A percentile compares a stretch with the other conserved stretches of the same genome.
Conservation (phyloP, 2,329 filamentous ascomycete genomes). For the Trichophyton mentagrophytes region DNA sequence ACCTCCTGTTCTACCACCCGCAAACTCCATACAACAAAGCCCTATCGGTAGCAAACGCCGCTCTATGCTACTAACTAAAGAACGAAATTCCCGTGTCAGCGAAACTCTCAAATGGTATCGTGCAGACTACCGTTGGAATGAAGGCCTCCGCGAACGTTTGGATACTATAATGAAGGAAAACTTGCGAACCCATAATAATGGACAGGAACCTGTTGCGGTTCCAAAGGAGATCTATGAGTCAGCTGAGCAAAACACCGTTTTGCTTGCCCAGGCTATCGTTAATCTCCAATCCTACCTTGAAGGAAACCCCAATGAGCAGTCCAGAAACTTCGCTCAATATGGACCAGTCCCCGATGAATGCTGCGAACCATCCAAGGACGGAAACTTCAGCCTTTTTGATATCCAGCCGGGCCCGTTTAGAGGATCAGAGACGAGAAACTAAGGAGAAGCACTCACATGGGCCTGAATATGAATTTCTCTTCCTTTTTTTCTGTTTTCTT, state of each 20-base stretch:
- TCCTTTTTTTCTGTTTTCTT: too few relatives aligned
- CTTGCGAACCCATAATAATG: background rate
- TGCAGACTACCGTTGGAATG: constrained; percentile 8
- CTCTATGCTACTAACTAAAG: background rate
- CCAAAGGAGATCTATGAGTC: background rate
- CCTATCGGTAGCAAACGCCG: background rate
- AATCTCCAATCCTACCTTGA: constrained; percentile 11
- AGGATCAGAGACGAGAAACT: background rate
- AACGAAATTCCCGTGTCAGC: constrained; percentile 1
- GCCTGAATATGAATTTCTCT: background rate
- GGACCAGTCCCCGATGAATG: constrained; percentile 6
- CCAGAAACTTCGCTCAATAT: constrained; percentile 12
- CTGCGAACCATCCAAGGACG: constrained; percentile 5
- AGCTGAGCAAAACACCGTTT: constrained; percentile 7
- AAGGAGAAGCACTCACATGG: background rate
- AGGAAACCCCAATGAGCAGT: constrained; percentile 3
- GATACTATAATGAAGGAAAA: constrained; percentile 6
- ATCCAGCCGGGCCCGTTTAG: background rate
- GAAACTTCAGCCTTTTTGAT: constrained; percentile 8
- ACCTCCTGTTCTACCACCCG: constrained; percentile 7
- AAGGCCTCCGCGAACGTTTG: constrained; percentile 7
- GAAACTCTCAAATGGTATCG: constrained; percentile 11
- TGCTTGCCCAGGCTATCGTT: constrained; percentile 9
- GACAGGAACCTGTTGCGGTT: background rate
- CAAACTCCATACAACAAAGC: background rate